These are phyloP conservation scores for Piloderma croceum DNA, from an alignment of 768 basidiomycete species.

Conservation along the genomic window DNA sequence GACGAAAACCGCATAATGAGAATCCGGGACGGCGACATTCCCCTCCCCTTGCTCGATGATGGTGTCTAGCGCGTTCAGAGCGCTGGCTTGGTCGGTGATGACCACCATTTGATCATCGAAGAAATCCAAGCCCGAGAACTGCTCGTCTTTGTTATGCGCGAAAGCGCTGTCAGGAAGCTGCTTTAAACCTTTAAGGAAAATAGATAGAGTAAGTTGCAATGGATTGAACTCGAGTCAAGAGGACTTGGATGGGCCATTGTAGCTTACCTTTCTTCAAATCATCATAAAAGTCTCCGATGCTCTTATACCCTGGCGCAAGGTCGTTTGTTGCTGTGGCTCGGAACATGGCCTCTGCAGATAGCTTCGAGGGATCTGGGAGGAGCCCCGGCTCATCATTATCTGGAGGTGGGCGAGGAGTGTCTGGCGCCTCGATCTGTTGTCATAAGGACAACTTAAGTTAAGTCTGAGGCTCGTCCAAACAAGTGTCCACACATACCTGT, in stretches of 20 bases:
- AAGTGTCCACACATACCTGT: conserved; percentile 3
- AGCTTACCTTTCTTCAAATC: conserved; percentile 6
- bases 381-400: conserved; percentile 8
- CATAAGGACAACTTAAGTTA: not conserved
- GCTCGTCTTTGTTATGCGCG: too few relatives aligned
- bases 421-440: conserved; percentile 9
- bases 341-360: too few relatives aligned
- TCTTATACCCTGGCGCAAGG: too few relatives aligned
- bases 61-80: conserved; percentile 13
- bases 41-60: conserved; percentile 25
- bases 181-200: too few relatives aligned
- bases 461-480: too few relatives aligned
- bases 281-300: conserved; percentile 12
- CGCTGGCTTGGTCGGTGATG: conserved; percentile 14
- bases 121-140: conserved; percentile 2
- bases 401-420: conserved; percentile 5
- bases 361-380: too few relatives aligned
- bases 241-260: not conserved
- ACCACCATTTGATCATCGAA: conserved; percentile 4
- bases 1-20: conserved; percentile 18
- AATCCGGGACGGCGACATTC: conserved; percentile 10
- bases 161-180: too few relatives aligned
- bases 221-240: not conserved
- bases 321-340: too few relatives aligned
- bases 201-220: not conserved